Base-by-base conservation (phyloP, 257 asterid species). In the Buddleja alternifolia region DNA sequence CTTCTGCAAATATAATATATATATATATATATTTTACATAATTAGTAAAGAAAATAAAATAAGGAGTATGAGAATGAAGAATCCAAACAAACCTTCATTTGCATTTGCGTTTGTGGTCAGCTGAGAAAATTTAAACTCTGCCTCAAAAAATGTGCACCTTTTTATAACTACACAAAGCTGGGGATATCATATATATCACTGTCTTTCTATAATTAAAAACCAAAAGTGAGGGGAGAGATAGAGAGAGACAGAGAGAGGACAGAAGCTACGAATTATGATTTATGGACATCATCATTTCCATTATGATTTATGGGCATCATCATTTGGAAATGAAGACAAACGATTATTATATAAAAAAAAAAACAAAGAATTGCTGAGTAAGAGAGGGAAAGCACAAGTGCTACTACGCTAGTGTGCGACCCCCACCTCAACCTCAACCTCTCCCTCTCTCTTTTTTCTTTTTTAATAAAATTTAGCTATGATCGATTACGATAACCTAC, bases 21-120 rank as follows among this genome's bases (percentile, higher is more conserved):
- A n/a, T n/a, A n/a, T n/a, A n/a, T n/a, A n/a, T n/a, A n/a, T n/a
- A n/a, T n/a, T n/a, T n/a, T n/a, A n/a, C n/a, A n/a, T n/a, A n/a
- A n/a, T n/a, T n/a, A n/a, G n/a, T 4, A 61, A 1, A 23, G 9
- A 40, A 10, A 20, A 7, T 6, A 44, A 39, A 6, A 24, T 6
- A 66, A 66, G 24, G 29, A 29, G n/a, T n/a, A 1, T 15, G 23
- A 37, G 7, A 4, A 0, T 11, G 0, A 36, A 15, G 54, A 60
- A 42, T 57, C 39, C 54, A 60, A 53, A 60, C 54, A 1, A 11
- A 82, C 84, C 84, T 82, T 82, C 86, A 82, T 82, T 61, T 20
- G 41, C 8, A 14, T 46, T 12, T 41, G 41, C 10, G n/a, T 37
- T 48, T 47, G 20, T 10, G 62, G 42, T 47, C 32, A 29, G 62